Evolutionary conservation across 768 basidiomycete species (phyloP).

Genomic region (Lactifluus rugatus): DNA sequence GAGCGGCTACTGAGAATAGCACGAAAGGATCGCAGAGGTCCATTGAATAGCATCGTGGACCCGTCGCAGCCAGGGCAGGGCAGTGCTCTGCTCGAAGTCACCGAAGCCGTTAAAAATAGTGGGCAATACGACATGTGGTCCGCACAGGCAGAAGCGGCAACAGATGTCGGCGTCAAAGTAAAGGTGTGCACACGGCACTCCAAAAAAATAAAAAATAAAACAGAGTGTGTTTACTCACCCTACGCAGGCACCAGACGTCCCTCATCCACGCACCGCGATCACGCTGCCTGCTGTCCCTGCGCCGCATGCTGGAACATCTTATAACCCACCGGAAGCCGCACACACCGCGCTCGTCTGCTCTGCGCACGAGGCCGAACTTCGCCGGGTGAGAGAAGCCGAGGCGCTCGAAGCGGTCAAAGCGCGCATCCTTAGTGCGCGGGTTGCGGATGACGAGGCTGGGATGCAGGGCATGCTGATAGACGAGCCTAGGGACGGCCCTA

Average conservation of each 20-base stretch:
- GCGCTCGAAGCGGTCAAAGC: constrained; percentile 44
- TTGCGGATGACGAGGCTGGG: constrained; percentile 26
- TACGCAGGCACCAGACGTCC: constrained; percentile 38
- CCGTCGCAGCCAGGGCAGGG: constrained; percentile 58
- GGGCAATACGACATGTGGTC: constrained; percentile 62
- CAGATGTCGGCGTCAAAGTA: constrained; percentile 32
- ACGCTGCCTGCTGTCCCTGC: constrained; percentile 53
- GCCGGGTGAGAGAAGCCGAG: constrained; percentile 42
- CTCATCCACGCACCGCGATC: constrained; percentile 43
- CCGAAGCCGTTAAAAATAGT: constrained; percentile 57
- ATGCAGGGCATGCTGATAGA: constrained; percentile 63
- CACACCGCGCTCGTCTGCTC: constrained; percentile 61
- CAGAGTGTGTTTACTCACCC: too few relatives aligned
- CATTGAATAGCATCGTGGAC: constrained; percentile 62
- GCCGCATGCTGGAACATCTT: constrained; percentile 80
- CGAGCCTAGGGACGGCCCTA: constrained; percentile 33
- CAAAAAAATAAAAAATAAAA: background rate
- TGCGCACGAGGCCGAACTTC: constrained; percentile 59
- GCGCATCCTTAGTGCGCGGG: constrained; percentile 43
- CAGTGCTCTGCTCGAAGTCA: constrained; percentile 52
- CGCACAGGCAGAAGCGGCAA: constrained; percentile 28
- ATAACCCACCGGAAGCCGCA: constrained; percentile 71
- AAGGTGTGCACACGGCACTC: constrained; percentile 37
- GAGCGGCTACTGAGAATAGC: constrained; percentile 66
- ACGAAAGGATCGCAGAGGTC: constrained; percentile 59